Conservation (phyloP, 1,284 basidiomycete genomes). For the Apiotrichum montevideense region DNA sequence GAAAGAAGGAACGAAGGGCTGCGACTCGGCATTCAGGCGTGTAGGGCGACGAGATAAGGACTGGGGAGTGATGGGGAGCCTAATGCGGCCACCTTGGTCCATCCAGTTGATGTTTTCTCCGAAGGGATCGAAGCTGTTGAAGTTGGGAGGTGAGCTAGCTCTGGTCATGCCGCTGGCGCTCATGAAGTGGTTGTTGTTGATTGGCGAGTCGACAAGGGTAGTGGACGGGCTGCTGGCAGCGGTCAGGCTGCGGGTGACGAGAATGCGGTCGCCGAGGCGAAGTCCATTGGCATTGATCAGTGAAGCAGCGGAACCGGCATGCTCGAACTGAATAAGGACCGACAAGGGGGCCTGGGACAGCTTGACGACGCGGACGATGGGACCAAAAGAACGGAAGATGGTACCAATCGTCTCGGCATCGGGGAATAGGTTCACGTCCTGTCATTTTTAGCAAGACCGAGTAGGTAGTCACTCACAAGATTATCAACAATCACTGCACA, state of each 20-base stretch:
- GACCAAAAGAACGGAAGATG: conserved; percentile 35
- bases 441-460: conserved; percentile 5
- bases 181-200: not conserved
- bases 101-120: not conserved
- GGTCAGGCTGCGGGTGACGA: not conserved
- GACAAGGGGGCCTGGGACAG: conserved; percentile 20
- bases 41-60: not conserved
- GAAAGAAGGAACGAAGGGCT: conserved; percentile 22
- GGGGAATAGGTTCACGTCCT: conserved; percentile 35
- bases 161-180: too few relatives aligned
- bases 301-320: conserved; percentile 24
- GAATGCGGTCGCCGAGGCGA: conserved; percentile 22
- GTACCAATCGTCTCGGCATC: conserved; percentile 24
- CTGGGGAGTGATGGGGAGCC: not conserved
- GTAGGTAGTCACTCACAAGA: conserved; percentile 22
- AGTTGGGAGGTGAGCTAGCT: too few relatives aligned
- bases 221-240: not conserved
- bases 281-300: conserved; percentile 31
- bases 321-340: conserved; percentile 35
- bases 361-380: conserved; percentile 26
- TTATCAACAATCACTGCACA: conserved; percentile 37
- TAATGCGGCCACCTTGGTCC: not conserved
- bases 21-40: conserved; percentile 21
- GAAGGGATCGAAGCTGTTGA: conserved; percentile 13
- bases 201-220: not conserved